A percentile compares a stretch with the other conserved stretches of the same genome.
These are phyloP conservation scores for Phytophthora capsici DNA, from an alignment of 352 stramenopile genomes.

Conservation along the genomic window DNA sequence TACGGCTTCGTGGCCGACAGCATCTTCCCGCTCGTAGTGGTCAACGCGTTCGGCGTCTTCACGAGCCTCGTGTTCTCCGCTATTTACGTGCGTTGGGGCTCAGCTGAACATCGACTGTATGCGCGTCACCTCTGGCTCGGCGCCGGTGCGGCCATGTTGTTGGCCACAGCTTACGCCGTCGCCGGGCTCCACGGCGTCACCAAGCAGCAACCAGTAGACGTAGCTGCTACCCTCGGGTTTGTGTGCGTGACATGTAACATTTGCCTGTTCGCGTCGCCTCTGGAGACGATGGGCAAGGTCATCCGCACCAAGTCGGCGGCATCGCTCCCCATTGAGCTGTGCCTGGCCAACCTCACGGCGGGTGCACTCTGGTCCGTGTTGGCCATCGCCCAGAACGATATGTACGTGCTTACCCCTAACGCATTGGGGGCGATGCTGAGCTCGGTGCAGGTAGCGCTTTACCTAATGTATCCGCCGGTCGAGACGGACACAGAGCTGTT, in stretches of 20 bases:
- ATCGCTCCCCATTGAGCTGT: slow-evolving; percentile 39
- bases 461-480: slow-evolving; percentile 34
- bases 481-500: slow-evolving; percentile 7
- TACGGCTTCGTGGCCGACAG: slow-evolving; percentile 39
- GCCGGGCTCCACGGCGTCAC: slow-evolving; percentile 27
- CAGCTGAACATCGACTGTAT: slow-evolving; percentile 6
- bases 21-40: slow-evolving; percentile 42
- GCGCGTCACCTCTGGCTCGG: slow-evolving; percentile 21
- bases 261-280: slow-evolving; percentile 34
- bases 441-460: slow-evolving; percentile 39
- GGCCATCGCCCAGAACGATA: slow-evolving; percentile 28
- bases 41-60: slow-evolving; percentile 33
- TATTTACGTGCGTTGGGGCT: slow-evolving; percentile 39
- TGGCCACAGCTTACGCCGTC: slow-evolving; percentile 27
- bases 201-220: slow-evolving; percentile 18
- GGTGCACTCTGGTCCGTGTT: slow-evolving; percentile 30
- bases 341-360: slow-evolving; percentile 28
- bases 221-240: slow-evolving; percentile 28
- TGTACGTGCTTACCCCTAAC: slow-evolving; percentile 43
- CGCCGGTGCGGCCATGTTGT: slow-evolving; percentile 9
- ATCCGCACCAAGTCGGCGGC: slow-evolving; percentile 34
- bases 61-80: slow-evolving; percentile 39
- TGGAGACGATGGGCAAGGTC: slow-evolving; percentile 37
- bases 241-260: slow-evolving; percentile 35
- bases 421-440: slow-evolving; percentile 34